These are phyloP conservation scores for Ceratobasidium sp. DNA, from an alignment of 1,284 basidiomycete species.

Conservation along the genomic window DNA sequence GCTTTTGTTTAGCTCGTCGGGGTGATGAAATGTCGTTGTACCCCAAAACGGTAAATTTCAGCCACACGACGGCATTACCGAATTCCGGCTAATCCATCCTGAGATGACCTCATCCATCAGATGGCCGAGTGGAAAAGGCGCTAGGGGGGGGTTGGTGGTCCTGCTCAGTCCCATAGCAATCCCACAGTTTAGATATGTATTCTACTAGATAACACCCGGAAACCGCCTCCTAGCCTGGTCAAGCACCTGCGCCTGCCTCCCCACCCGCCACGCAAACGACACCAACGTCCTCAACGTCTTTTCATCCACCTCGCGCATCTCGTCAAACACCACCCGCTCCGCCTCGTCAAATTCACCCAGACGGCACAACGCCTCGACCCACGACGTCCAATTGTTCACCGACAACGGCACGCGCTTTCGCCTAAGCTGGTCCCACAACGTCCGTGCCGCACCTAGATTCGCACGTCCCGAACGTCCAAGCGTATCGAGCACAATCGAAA, in stretches of 20 bases:
- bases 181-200: background rate
- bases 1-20: background rate
- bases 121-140: constrained; percentile 15
- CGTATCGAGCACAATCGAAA: constrained; percentile 89
- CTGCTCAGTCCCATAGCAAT: constrained; percentile 13
- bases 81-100: background rate
- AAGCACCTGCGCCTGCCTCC: constrained; percentile 28
- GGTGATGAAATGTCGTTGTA: background rate
- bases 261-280: constrained; percentile 32
- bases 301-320: constrained; percentile 29
- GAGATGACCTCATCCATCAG: background rate
- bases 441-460: constrained; percentile 20
- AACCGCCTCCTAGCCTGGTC: constrained; percentile 17
- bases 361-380: constrained; percentile 36
- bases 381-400: constrained; percentile 36
- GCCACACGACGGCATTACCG: background rate
- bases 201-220: constrained; percentile 17
- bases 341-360: constrained; percentile 34
- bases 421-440: constrained; percentile 3
- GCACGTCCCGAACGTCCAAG: constrained; percentile 50
- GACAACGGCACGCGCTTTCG: constrained; percentile 5
- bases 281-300: constrained; percentile 37
- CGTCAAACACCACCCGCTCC: constrained; percentile 32
- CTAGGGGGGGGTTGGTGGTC: constrained; percentile 2
- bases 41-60: constrained; percentile 1